Evolutionary conservation across 495 filamentous ascomycete genomes (phyloP).

Genomic region (Penicillium soppii): DNA sequence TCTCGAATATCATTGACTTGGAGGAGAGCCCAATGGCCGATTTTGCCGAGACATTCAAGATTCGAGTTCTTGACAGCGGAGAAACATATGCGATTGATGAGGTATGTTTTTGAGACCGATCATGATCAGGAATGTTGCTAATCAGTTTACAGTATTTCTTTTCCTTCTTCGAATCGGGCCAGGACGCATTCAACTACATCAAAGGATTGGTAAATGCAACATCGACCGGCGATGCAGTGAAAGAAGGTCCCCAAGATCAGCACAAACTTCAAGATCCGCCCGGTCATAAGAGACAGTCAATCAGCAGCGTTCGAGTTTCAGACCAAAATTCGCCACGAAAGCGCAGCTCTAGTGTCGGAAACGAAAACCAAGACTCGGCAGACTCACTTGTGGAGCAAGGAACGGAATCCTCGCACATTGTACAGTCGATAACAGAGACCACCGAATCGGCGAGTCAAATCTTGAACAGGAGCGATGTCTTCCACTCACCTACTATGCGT

Average conservation of each 20-base stretch:
- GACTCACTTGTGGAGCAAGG: slow-evolving; percentile 73
- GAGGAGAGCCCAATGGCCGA: slow-evolving; percentile 91
- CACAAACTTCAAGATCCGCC: not conserved
- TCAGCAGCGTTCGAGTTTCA: slow-evolving; percentile 26
- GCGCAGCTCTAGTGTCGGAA: slow-evolving; percentile 59
- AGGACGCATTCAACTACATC: slow-evolving; percentile 80
- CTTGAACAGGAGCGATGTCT: slow-evolving; percentile 80
- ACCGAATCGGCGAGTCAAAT: slow-evolving; percentile 87
- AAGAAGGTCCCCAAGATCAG: slow-evolving; percentile 6
- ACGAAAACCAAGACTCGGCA: slow-evolving; percentile 63
- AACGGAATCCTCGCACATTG: slow-evolving; percentile 64
- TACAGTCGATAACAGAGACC: slow-evolving; percentile 73
- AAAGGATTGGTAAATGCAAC: slow-evolving; percentile 69
- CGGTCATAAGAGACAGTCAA: slow-evolving; percentile 29
- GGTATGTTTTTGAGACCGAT: slow-evolving; percentile 47
- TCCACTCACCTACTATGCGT: slow-evolving; percentile 77
- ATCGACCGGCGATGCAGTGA: slow-evolving; percentile 41
- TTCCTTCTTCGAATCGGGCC: slow-evolving; percentile 85
- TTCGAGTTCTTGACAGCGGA: slow-evolving; percentile 85
- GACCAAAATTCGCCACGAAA: slow-evolving; percentile 26
- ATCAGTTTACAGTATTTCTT: slow-evolving; percentile 79
- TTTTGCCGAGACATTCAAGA: slow-evolving; percentile 91
- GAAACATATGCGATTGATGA: slow-evolving; percentile 96
- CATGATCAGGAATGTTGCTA: not conserved
- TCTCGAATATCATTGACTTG: slow-evolving; percentile 85